phyloP scores from a whole-genome alignment of 768 basidiomycete species.

The Pleurotus ostreatus region DNA sequence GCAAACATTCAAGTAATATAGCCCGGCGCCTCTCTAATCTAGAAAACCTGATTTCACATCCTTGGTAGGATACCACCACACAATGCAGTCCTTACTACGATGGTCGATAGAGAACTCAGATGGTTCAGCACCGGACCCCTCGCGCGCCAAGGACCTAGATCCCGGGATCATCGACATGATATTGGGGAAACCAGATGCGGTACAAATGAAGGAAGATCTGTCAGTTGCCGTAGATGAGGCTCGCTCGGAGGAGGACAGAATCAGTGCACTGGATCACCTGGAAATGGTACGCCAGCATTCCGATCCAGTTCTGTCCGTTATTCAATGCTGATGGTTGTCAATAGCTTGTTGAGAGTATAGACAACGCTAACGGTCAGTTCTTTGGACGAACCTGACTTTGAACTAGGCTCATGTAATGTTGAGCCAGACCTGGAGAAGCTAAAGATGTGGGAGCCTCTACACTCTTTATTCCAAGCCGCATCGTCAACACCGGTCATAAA shows the following conservation, averaged over 20 bases:
- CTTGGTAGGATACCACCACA: not conserved
- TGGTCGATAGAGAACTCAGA: constrained; percentile 78
- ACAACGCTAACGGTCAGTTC: constrained; percentile 78
- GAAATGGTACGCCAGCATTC: constrained; percentile 64
- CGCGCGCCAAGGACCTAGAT: constrained; percentile 51
- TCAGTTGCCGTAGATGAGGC: constrained; percentile 54
- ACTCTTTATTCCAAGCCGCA: constrained; percentile 53
- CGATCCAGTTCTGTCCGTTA: not conserved
- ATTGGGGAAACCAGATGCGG: constrained; percentile 79
- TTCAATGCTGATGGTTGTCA: not conserved
- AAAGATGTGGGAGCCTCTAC: constrained; percentile 75
- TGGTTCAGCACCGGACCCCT: constrained; percentile 20
- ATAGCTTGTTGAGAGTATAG: constrained; percentile 83
- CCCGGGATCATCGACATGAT: constrained; percentile 84
- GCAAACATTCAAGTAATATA: not conserved
- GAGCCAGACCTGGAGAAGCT: constrained; percentile 67
- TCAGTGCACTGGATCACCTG: constrained; percentile 74
- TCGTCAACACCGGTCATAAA: constrained; percentile 57
- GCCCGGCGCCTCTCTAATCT: not conserved
- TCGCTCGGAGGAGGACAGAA: constrained; percentile 51
- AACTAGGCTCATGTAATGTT: not conserved
- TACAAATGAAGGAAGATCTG: constrained; percentile 80
- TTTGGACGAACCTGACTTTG: not conserved
- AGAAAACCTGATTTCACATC: not conserved
- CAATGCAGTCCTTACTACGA: constrained; percentile 74